Evolutionary conservation across 495 filamentous ascomycete genomes (phyloP).

Genomic region (Penicillium manginii): DNA sequence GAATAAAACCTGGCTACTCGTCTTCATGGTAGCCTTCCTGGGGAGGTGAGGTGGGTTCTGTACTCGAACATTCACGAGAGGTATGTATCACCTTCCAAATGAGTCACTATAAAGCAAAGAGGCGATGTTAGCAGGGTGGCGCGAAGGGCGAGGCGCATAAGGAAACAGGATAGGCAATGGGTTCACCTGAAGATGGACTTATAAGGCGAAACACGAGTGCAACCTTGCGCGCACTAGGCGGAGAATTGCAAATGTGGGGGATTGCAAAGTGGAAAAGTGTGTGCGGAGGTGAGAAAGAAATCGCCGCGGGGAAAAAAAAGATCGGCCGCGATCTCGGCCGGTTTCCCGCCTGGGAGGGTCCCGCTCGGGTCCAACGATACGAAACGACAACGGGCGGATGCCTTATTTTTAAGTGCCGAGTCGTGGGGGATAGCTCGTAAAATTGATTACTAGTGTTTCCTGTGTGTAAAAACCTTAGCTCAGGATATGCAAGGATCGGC

Average conservation of each 20-base stretch:
- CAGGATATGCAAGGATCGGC: conserved; percentile 4
- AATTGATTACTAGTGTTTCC: too few species aligned
- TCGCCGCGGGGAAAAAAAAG: conserved; percentile 28
- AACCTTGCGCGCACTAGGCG: background rate
- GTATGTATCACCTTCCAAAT: conserved; percentile 11
- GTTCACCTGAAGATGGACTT: conserved; percentile 8
- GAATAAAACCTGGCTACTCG: conserved; percentile 49
- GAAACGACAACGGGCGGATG: too few species aligned
- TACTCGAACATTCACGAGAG: conserved; percentile 27
- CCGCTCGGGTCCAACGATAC: conserved; percentile 7
- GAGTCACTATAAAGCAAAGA: conserved; percentile 28
- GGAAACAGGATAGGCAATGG: background rate
- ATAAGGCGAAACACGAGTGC: background rate
- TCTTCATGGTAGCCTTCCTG: conserved; percentile 44
- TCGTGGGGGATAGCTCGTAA: too few species aligned
- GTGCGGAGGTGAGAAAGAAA: conserved; percentile 11
- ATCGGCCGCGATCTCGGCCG: conserved; percentile 19
- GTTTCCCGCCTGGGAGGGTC: conserved; percentile 27
- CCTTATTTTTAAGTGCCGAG: too few species aligned
- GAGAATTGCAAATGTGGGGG: background rate
- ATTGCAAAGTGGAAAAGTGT: conserved; percentile 7
- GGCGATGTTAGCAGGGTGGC: conserved; percentile 10
- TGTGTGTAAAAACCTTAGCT: too few species aligned
- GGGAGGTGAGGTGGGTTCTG: conserved; percentile 33
- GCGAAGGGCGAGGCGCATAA: background rate